phyloP scores from a whole-genome alignment of 2,329 filamentous ascomycete species.

The Diaporthe ilicicola region DNA sequence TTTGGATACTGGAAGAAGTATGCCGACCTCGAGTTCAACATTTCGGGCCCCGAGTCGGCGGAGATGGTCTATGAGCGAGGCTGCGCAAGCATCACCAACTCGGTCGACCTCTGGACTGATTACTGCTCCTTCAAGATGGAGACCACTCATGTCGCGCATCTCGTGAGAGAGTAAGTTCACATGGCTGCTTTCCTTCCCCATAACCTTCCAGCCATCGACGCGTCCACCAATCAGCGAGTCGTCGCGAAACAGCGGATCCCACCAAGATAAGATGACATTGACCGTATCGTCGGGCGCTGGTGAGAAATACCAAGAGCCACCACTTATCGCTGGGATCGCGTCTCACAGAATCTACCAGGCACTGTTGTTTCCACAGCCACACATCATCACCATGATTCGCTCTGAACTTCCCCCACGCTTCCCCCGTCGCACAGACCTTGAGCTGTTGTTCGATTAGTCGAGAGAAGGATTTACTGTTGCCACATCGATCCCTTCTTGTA shows the following conservation, averaged over 20 bases:
- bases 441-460: slow-evolving; percentile 51
- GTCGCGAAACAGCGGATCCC: slow-evolving; percentile 54
- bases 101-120: slow-evolving; percentile 95
- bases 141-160: slow-evolving; percentile 90
- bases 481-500: slow-evolving; percentile 68
- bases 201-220: slow-evolving; percentile 50
- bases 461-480: slow-evolving; percentile 60
- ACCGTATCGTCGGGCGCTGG: slow-evolving; percentile 54
- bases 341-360: slow-evolving; percentile 74
- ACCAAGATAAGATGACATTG: slow-evolving; percentile 35
- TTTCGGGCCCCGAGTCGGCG: slow-evolving; percentile 94
- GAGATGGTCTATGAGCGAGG: slow-evolving; percentile 98
- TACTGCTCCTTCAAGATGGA: slow-evolving; percentile 99
- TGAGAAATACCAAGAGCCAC: slow-evolving; percentile 76
- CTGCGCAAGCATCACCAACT: slow-evolving; percentile 90
- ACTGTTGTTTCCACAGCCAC: slow-evolving; percentile 54
- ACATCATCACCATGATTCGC: slow-evolving; percentile 43
- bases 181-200: slow-evolving; percentile 71
- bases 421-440: slow-evolving; percentile 56
- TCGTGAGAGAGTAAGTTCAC: slow-evolving; percentile 99
- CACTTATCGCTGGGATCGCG: slow-evolving; percentile 64
- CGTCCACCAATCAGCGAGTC: slow-evolving; percentile 37
- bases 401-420: slow-evolving; percentile 47
- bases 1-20: slow-evolving; percentile 99
- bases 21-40: slow-evolving; percentile 96